A percentile compares a stretch with the other conserved stretches of the same genome.
Evolutionary conservation across 108 stramenopile genomes (phyloP).

Genomic region (Fistulifera pelliculosa): DNA sequence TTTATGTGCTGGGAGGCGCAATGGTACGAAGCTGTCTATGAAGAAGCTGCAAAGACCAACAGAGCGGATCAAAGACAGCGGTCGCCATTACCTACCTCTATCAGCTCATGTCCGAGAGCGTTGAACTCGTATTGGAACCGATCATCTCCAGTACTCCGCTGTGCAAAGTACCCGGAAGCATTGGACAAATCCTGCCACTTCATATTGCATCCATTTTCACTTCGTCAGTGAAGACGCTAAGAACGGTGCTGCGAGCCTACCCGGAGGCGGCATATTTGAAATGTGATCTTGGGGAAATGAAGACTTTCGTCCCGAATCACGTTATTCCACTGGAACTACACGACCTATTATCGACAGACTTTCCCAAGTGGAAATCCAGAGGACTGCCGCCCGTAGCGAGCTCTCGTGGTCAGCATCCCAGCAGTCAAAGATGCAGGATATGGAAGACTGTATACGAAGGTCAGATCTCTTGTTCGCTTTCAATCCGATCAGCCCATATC

Average conservation of each 20-base stretch:
- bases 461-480: constrained; percentile 52
- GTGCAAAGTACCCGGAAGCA: constrained; percentile 31
- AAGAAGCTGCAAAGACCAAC: constrained; percentile 16
- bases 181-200: constrained; percentile 41
- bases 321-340: constrained; percentile 37
- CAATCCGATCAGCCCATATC: constrained; percentile 32
- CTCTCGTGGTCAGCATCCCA: constrained; percentile 5
- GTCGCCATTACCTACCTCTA: constrained; percentile 27
- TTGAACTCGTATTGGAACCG: constrained; percentile 38
- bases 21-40: constrained; percentile 44
- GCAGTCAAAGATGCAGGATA: constrained; percentile 12
- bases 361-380: constrained; percentile 42
- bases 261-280: constrained; percentile 32
- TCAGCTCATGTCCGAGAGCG: constrained; percentile 34
- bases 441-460: constrained; percentile 13
- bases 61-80: constrained; percentile 4
- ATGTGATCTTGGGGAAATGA: constrained; percentile 28
- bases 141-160: constrained; percentile 13
- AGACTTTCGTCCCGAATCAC: constrained; percentile 30
- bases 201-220: constrained; percentile 58
- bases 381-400: background rate
- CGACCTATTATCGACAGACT: constrained; percentile 36
- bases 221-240: constrained; percentile 21
- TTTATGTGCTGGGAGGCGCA: constrained; percentile 49
- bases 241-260: constrained; percentile 25